Base-by-base conservation (phyloP, 1,284 basidiomycete genomes). In the Tilletiopsis washingtonensis region DNA sequence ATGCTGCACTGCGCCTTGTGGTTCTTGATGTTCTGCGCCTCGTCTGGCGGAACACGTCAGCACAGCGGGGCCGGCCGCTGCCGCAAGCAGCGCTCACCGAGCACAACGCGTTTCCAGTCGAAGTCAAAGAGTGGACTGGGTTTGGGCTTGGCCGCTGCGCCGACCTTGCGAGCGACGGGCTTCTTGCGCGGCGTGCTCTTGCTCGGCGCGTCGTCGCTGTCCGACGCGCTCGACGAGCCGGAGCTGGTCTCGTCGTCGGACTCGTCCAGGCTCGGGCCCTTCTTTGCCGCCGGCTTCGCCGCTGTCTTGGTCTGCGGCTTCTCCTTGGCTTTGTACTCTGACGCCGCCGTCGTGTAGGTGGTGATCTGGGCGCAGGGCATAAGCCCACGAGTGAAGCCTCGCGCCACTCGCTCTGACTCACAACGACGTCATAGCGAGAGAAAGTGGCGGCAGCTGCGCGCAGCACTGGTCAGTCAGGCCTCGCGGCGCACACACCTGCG, bases 11-110 rank as follows among this genome's bases (percentile, higher is more conserved):
- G 87, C 0, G 91, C 88, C 27, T 80, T 84, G 52, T 82, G 78
- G 67, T 96, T 94, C 79, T 97, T 97, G 77, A 98, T 97, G 66
- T 87, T 91, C 69, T 98, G 93, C 0, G 93, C 93, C 72, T 98
- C 93, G 67, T 96, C 91, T 89, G 51, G n/a, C 40, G 25, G 34
- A 32, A 21, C 32, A 42, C 27, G 44, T 24, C 19, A 26, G 56
- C 43, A 40, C 44, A 57, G 9, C 40, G 29, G 17, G 23, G 41
- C 19, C 47, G 32, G 25, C 1, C 1, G 3, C 6, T n/a, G 45
- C 23, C 15, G 44, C 24, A 69, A 76, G 23, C 14, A 15, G 7
- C 21, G 15, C 76, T 43, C 45, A 88, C 88, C 88, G 0, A 94
- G 78, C 15, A 93, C 86, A 45, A 93, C 78, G 5, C 91, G 80